Base-by-base conservation (phyloP, 805 yeast genomes). In the Candida coleopterorum region DNA sequence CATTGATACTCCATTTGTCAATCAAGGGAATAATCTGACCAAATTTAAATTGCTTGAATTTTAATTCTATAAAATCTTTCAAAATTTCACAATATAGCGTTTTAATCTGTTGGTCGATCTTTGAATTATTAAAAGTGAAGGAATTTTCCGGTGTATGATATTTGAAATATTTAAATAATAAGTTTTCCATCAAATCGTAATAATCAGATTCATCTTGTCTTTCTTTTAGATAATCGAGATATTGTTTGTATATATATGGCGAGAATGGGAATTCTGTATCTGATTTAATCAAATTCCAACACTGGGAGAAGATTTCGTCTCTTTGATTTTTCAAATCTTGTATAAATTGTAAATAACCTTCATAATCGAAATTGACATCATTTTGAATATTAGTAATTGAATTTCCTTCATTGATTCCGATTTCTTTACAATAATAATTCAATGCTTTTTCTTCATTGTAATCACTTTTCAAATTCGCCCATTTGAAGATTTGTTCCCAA, bases 301-400 rank as follows among this genome's bases (percentile, higher is more conserved):
- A 45, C 34, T 60, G 58, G 12, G 45, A 35, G 31, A 64, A 45
- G 9, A 56, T 47, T 2, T 49, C 50, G 4, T 34, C 28, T 37
- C 73, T 48, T 34, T 50, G 56, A n/a, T 38, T 25, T 18, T 47
- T 42, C 22, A 66, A 42, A 14, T 49, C 53, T 2, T 49, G 39
- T 7, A 52, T 33, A 32, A 50, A 63, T 22, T 36, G 48, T 41
- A 64, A 44, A 46, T 49, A 67, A 4, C 62, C 58, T 40, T 63
- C 64, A 42, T 63, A 63, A 42, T 67, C 68, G 37, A 67, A 67
- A 31, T 62, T 52, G 3, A 54, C 59, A 39, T 58, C 48, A 27
- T 53, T 47, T 34, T 58, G 55, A 1, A 60, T 62, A 25, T 58
- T 62, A 7, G 41, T 44, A 12, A 61, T 44, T 2, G 56, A 33